Evolutionary conservation across 805 yeast genomes (phyloP).

Genomic region (Lipomyces sp.): DNA sequence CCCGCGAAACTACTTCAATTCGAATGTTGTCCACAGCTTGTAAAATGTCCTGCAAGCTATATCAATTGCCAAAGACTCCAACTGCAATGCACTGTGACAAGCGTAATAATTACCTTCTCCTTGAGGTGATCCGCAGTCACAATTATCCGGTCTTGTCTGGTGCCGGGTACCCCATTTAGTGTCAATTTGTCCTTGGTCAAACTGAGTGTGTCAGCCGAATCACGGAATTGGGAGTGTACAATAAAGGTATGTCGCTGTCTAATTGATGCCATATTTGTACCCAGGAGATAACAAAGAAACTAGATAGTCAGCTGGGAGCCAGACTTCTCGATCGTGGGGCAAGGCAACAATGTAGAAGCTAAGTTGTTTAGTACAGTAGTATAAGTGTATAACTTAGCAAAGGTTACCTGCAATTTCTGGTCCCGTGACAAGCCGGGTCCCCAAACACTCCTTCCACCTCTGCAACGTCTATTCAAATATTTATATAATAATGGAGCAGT

Average conservation of each 20-base stretch:
- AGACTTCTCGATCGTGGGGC: too few relatives aligned
- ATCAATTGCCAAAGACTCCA: slow-evolving; percentile 2
- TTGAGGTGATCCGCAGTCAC: slow-evolving; percentile 7
- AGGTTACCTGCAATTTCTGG: too few relatives aligned
- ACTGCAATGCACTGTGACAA: background rate
- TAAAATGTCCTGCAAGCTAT: slow-evolving; percentile 12
- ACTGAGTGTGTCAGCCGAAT: slow-evolving; percentile 30
- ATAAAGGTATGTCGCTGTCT: slow-evolving; percentile 36
- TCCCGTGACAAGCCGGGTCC: too few relatives aligned
- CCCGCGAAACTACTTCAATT: slow-evolving; percentile 28
- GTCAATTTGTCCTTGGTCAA: slow-evolving; percentile 20
- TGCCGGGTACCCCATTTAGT: slow-evolving; percentile 27
- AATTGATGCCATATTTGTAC: slow-evolving; percentile 16
- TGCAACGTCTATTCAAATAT: too few relatives aligned
- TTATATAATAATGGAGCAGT: too few relatives aligned
- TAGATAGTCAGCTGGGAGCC: too few relatives aligned
- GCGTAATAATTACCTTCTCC: slow-evolving; percentile 15
- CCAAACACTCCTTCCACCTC: too few relatives aligned
- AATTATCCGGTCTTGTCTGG: slow-evolving; percentile 32
- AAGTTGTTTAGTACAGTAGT: too few relatives aligned
- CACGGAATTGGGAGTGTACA: slow-evolving; percentile 27
- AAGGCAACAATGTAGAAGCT: too few relatives aligned
- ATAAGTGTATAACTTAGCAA: background rate
- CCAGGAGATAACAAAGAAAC: background rate
- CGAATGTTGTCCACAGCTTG: slow-evolving; percentile 20